Conservation (phyloP, 1,139 yeast genomes). For the Yamadazyma oceani region DNA sequence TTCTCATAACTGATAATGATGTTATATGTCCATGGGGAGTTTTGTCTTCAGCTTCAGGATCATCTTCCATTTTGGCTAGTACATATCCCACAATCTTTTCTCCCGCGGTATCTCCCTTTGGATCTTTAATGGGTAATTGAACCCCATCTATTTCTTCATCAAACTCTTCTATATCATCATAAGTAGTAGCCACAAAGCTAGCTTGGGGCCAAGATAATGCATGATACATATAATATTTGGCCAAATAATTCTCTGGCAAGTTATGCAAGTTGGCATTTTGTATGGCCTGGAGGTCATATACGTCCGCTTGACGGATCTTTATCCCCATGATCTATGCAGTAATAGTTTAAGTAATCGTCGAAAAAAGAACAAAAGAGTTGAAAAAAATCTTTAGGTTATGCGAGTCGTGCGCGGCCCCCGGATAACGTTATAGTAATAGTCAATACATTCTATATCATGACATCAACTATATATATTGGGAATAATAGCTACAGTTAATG, state of each 20-base stretch:
- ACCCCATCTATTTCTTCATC: constrained; percentile 32
- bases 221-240: constrained; percentile 93
- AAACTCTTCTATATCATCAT: constrained; percentile 38
- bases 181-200: constrained; percentile 90
- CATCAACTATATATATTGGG: no score
- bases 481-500: no score
- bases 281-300: constrained; percentile 88
- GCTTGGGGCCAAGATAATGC: constrained; percentile 97
- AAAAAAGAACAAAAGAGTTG: constrained; percentile 2
- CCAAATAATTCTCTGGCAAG: constrained; percentile 89
- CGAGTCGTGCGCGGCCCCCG: neutral
- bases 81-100: constrained; percentile 94
- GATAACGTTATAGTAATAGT: no score
- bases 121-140: constrained; percentile 32
- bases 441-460: no score
- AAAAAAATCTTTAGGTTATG: neutral
- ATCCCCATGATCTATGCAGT: constrained; percentile 58
- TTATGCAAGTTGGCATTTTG: constrained; percentile 93
- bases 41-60: constrained; percentile 68
- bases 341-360: neutral
- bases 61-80: constrained; percentile 95
- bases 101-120: constrained; percentile 57
- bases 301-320: constrained; percentile 85
- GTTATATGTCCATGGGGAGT: constrained; percentile 94
- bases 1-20: constrained; percentile 90